Evolutionary conservation across 495 filamentous ascomycete species (phyloP).

Genomic region (Filosporella fistucella): DNA sequence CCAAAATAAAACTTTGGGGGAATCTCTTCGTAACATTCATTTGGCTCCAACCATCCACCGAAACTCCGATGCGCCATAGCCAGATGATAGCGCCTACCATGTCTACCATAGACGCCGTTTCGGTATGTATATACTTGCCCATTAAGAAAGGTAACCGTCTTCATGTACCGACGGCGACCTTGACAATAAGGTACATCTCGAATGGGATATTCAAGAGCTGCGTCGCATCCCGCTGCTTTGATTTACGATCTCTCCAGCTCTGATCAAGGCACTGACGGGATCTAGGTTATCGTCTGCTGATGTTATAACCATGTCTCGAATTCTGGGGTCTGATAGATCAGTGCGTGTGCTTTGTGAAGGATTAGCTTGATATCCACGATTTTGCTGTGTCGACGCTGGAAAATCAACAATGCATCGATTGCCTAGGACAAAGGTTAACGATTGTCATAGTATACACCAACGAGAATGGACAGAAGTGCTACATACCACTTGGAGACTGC

Average conservation of each 20-base stretch:
- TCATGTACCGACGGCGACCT: conserved; percentile 7
- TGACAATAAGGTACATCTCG: too few species aligned
- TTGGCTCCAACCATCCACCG: too few species aligned
- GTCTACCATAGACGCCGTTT: neutral
- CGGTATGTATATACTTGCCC: too few species aligned
- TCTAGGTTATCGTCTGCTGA: conserved; percentile 15
- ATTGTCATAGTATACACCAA: too few species aligned
- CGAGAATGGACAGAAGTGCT: neutral
- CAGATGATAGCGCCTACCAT: neutral
- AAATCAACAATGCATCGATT: conserved; percentile 12
- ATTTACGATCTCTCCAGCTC: conserved; percentile 50
- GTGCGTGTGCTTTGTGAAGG: neutral
- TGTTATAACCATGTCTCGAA: conserved; percentile 4
- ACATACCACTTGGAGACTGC: conserved; percentile 21
- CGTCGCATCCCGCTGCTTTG: too few species aligned
- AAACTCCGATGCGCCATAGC: too few species aligned
- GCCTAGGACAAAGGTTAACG: too few species aligned
- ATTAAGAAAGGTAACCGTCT: too few species aligned
- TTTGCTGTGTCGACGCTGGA: conserved; percentile 11
- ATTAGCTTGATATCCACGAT: conserved; percentile 12
- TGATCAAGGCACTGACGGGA: conserved; percentile 44
- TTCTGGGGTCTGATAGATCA: conserved; percentile 8
- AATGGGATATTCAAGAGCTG: too few species aligned
- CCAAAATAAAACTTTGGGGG: conserved; percentile 1
- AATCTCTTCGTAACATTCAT: conserved; percentile 2